Evolutionary conservation across 1,284 basidiomycete species (phyloP), one percentile per base, ranked within the genome.

Genomic region (Hymenochaete sp.): DNA sequence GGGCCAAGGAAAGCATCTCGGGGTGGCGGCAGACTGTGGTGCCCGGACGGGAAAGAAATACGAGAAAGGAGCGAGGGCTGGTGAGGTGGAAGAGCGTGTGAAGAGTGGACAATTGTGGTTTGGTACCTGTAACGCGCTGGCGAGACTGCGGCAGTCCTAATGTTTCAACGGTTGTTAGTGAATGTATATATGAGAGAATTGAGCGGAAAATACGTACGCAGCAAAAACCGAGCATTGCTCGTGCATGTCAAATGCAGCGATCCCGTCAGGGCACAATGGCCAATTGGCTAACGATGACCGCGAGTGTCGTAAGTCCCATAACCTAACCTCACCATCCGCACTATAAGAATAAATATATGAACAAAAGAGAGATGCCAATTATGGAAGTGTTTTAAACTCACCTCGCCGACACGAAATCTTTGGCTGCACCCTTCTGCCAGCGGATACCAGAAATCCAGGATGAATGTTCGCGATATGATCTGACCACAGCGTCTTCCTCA

Each of bases 381-480:
- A 9, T 10, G 9, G 14, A 31, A 31, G 28, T 31, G 9, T 9
- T 35, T 39, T 9, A 36, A 11, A 53, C 73, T 46, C 54, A 92
- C 91, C 86, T 84, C 31, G 88, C 93, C n/a, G 92, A 92, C 8
- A 97, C 66, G 53, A 97, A 77, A 57, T 95, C 89, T 13, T 75
- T 72, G 16, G 73, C 67, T 5, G 77, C 70, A 2, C 74, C 77
- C 8, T 84, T 79, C 65, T 97, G 88, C 70, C 93, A 85, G 53
- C 83, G 80, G 26, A 93, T 86, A 53, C 85, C 91, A 62, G 93
- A 89, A 14, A 98, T 80, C 93, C 93, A 98, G 7, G 86, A 79
- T 26, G 76, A 72, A 64, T 98, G 95, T 41, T 89, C 83, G 37
- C 77, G 68, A 62, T 88, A 97, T 3, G 80, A 77, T 38, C 86